These are phyloP conservation scores for Liriodendron chinense DNA, from an alignment of 164 flowering plant genomes.

Conservation along the genomic window DNA sequence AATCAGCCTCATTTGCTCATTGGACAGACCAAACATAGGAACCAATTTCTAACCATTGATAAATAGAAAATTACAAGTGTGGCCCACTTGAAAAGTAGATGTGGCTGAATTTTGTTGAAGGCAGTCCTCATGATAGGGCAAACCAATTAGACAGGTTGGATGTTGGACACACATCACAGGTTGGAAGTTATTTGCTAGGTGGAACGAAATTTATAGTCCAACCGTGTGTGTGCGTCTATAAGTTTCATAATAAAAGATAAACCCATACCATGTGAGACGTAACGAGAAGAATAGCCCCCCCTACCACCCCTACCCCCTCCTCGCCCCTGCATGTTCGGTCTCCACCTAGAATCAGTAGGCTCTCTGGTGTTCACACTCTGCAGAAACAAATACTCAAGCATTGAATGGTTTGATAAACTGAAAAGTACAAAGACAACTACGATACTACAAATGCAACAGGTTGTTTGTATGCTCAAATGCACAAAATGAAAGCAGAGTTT, in stretches of 20 bases:
- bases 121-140: too few relatives aligned
- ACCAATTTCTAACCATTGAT: too few relatives aligned
- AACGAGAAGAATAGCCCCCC: slow-evolving; percentile 46
- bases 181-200: too few relatives aligned
- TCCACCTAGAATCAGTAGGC: slow-evolving; percentile 63
- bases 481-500: not conserved
- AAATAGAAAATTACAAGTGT: too few relatives aligned
- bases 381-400: not conserved
- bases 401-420: not conserved
- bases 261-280: slow-evolving; percentile 47
- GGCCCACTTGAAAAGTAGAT: too few relatives aligned
- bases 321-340: slow-evolving; percentile 51
- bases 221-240: too few relatives aligned
- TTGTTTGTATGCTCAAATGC: not conserved
- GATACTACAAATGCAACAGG: not conserved
- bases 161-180: too few relatives aligned
- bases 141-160: too few relatives aligned
- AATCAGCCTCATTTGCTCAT: too few relatives aligned
- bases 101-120: too few relatives aligned
- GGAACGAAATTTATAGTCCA: too few relatives aligned
- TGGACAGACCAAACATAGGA: too few relatives aligned
- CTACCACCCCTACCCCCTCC: slow-evolving; percentile 56
- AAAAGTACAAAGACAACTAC: not conserved
- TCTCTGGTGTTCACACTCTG: slow-evolving; percentile 62
- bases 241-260: not conserved